Conservation (phyloP, 2,329 filamentous ascomycete genomes). For the Ilyonectria sp. region DNA sequence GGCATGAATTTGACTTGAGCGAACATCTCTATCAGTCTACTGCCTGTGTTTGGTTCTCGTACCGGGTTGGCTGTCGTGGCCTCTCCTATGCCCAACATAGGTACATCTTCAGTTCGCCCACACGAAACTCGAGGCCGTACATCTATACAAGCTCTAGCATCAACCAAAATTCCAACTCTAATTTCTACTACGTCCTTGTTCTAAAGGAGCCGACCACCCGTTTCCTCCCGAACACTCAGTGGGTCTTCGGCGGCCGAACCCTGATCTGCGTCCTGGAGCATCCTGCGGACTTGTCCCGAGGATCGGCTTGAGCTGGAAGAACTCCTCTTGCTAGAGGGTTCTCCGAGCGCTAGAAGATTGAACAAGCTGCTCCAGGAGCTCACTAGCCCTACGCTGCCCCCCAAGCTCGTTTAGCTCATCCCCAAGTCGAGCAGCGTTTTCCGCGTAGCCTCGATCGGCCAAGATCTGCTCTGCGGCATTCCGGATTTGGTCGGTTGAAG, state of each 20-base stretch:
- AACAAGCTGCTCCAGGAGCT: slow-evolving; percentile 48
- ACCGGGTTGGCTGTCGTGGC: too few species aligned
- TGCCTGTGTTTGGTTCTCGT: too few species aligned
- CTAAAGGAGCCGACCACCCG: neutral
- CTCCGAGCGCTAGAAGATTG: slow-evolving; percentile 1
- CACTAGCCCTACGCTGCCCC: slow-evolving; percentile 45
- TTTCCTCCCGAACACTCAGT: neutral
- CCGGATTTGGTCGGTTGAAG: slow-evolving; percentile 45
- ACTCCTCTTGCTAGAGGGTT: neutral
- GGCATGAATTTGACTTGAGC: too few species aligned
- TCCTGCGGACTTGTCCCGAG: neutral
- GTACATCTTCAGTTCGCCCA: neutral
- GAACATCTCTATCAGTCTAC: too few species aligned
- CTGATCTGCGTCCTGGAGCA: slow-evolving; percentile 12
- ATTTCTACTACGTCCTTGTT: neutral
- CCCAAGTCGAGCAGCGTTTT: slow-evolving; percentile 44
- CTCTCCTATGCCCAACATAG: neutral
- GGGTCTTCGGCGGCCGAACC: slow-evolving; percentile 14
- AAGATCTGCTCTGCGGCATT: slow-evolving; percentile 47
- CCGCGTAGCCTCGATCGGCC: slow-evolving; percentile 38
- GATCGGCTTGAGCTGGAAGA: neutral
- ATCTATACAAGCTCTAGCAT: neutral
- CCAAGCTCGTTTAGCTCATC: slow-evolving; percentile 49
- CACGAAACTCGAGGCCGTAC: neutral
- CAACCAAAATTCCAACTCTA: neutral